Conservation (phyloP, 2,329 filamentous ascomycete species). For the Plenodomus tracheiphilus region DNA sequence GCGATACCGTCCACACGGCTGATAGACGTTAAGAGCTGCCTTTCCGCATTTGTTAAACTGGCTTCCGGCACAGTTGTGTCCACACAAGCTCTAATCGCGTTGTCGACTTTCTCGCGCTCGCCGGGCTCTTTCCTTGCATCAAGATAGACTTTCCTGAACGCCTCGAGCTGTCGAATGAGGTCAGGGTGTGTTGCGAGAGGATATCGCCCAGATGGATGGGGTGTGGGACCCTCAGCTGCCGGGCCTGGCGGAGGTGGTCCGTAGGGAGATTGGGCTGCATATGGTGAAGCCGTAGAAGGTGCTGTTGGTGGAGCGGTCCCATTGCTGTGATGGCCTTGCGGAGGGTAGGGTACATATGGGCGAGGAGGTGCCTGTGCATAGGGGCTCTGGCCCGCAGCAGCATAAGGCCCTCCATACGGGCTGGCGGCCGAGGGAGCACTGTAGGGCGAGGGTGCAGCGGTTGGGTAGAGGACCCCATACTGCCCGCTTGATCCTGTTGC, state of each 20-base stretch:
- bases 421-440: conserved; percentile 23
- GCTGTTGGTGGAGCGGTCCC: conserved; percentile 13
- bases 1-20: conserved; percentile 23
- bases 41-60: conserved; percentile 29
- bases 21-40: conserved; percentile 29
- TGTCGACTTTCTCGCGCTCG: conserved; percentile 36
- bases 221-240: conserved; percentile 8
- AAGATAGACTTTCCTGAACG: conserved; percentile 38
- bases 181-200: conserved; percentile 31
- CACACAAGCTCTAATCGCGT: conserved; percentile 38
- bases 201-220: conserved; percentile 35
- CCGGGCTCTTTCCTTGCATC: conserved; percentile 25
- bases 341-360: conserved; percentile 34
- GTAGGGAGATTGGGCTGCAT: conserved; percentile 10
- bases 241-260: conserved; percentile 12
- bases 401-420: conserved; percentile 36
- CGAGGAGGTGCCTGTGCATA: conserved; percentile 29
- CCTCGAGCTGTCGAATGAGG: conserved; percentile 39
- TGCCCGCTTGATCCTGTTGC: conserved; percentile 31
- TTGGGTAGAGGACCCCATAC: conserved; percentile 42
- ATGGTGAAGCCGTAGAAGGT: conserved; percentile 12
- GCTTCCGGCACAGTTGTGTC: conserved; percentile 26
- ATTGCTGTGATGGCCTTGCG: conserved; percentile 22
- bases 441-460: conserved; percentile 32
- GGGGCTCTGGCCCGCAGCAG: conserved; percentile 31